Percentiles rank a stretch among this genome's conserved stretches.
Evolutionary conservation across 1,139 yeast species (phyloP).

Genomic region (Sugiyamaella novakii): DNA sequence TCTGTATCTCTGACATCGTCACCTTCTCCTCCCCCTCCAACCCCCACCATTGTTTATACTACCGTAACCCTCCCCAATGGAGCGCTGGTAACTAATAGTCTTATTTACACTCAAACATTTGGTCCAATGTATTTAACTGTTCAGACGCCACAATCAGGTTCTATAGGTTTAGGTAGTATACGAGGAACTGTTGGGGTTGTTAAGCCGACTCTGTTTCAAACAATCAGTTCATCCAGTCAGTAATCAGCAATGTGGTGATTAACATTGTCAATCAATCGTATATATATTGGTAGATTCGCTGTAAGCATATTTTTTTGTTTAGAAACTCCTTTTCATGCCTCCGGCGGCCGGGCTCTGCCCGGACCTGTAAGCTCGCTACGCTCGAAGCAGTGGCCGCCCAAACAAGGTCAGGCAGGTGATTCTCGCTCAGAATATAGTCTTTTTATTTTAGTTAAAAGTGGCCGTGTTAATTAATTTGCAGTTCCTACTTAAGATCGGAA

Average conservation of each 20-base stretch:
- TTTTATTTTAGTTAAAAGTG: too few species aligned
- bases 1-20: constrained; percentile 23
- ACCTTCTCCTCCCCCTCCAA: constrained; percentile 23
- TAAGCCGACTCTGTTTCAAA: constrained; percentile 21
- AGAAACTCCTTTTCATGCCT: too few species aligned
- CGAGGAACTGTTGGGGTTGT: constrained; percentile 59
- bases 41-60: constrained; percentile 54
- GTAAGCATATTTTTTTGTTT: background rate
- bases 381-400: too few species aligned
- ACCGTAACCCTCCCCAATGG: constrained; percentile 53
- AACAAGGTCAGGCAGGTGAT: too few species aligned
- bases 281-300: too few species aligned
- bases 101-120: constrained; percentile 56
- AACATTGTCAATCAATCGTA: too few species aligned
- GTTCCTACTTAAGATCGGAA: too few species aligned
- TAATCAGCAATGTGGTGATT: background rate
- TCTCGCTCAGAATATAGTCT: too few species aligned
- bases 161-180: constrained; percentile 60
- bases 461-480: too few species aligned
- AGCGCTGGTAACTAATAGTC: constrained; percentile 42
- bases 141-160: constrained; percentile 51
- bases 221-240: constrained; percentile 16
- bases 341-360: too few species aligned
- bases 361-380: too few species aligned
- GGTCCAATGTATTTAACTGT: constrained; percentile 44